Conservation (phyloP, 2,329 filamentous ascomycete species). For the Colletotrichum sidae region DNA sequence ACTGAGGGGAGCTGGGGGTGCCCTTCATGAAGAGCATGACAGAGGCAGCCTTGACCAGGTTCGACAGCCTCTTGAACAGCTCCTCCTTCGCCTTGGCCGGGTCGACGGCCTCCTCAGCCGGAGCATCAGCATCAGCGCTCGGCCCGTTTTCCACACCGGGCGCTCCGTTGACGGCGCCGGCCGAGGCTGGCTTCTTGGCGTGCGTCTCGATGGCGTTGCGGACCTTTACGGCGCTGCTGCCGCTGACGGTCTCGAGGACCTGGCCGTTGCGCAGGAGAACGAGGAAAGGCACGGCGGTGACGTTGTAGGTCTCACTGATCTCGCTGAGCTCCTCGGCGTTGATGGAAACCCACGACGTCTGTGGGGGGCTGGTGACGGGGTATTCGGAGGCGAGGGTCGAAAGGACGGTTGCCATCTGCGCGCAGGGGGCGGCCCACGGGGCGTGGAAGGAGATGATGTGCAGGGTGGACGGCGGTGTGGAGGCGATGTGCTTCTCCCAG, state of each 20-base stretch:
- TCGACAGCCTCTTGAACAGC: conserved; percentile 80
- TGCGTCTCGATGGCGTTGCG: conserved; percentile 87
- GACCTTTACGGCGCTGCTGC: conserved; percentile 88
- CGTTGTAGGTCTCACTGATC: conserved; percentile 91
- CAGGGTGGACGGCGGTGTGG: conserved; percentile 76
- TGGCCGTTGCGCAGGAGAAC: conserved; percentile 82
- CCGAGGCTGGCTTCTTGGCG: conserved; percentile 61
- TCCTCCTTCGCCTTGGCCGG: conserved; percentile 79
- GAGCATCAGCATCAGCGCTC: conserved; percentile 8
- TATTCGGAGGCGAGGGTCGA: conserved; percentile 88
- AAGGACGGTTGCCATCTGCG: conserved; percentile 91
- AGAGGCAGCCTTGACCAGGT: conserved; percentile 92
- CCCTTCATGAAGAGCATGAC: conserved; percentile 99
- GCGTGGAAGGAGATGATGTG: conserved; percentile 95
- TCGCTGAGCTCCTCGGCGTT: conserved; percentile 96
- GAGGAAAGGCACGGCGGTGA: conserved; percentile 93
- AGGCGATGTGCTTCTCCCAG: conserved; percentile 77
- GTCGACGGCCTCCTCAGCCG: conserved; percentile 49
- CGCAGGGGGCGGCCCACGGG: conserved; percentile 95
- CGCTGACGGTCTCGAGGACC: conserved; percentile 86
- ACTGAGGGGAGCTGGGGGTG: conserved; percentile 87
- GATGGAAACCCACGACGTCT: conserved; percentile 86
- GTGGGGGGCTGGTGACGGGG: conserved; percentile 72
- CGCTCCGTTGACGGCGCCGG: conserved; percentile 52
- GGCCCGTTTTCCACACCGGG: conserved; percentile 41